Evolutionary conservation across 176 grass and related monocot species (phyloP), one percentile per base, ranked within the genome.

Genomic region (Bothriochloa decipiens): DNA sequence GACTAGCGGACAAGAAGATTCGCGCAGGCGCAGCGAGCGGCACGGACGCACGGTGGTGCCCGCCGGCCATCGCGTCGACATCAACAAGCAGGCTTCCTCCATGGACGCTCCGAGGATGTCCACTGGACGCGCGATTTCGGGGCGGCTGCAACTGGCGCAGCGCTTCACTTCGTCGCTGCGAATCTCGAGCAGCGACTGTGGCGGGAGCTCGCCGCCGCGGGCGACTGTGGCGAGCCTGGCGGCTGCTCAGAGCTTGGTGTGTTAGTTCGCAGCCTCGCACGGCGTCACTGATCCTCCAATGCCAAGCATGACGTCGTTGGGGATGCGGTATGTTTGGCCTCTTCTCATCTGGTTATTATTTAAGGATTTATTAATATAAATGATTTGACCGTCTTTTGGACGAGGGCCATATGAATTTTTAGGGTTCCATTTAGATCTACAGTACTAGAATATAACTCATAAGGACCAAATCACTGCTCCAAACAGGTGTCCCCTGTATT

Each of bases 261-360:
- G 33, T 57, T n/a, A 28, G 35, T 26, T 8, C 40, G 28, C 41
- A 39, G 29, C 29, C 35, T 36, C 35, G 35, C 35, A 36, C 35
- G 32, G 49, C 35, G 9, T 46, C 16, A 16, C 22, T 8, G 20
- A 47, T 72, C 67, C 41, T 75, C 42, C 41, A 17, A 25, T 47
- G 66, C 13, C 53, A 22, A 22, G 26, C 3, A 22, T 22, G 42
- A 3, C 8, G 4, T 18, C 17, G 10, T 35, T 26, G 15, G 6
- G 58, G 39, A 49, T 2, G 11, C 16, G 71, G 77, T 85, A 76
- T 20, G 63, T 42, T 36, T 81, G 37, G 29, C 71, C 18, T 41
- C n/a, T 76, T 53, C 33, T 52, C 27, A 36, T 62, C 47, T 17
- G 15, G 6, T 41, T 42, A 15, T 6, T 47, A 79, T 25, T 16